These are phyloP conservation scores for Scedosporium boydii DNA, from an alignment of 2,329 filamentous ascomycete species.

Conservation along the genomic window DNA sequence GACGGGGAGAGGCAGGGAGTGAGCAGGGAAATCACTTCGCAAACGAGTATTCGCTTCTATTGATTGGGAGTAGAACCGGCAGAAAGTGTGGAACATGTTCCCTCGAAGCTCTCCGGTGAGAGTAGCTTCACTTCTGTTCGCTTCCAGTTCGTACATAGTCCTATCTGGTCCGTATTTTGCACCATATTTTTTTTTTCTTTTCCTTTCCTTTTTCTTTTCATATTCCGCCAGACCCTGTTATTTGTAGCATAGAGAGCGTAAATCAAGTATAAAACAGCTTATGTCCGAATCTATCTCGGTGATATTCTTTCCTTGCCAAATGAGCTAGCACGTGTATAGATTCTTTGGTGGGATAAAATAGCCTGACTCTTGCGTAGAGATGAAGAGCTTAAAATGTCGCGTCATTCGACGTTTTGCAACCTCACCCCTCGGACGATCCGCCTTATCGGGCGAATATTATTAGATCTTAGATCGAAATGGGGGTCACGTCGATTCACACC, in stretches of 20 bases:
- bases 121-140: neutral
- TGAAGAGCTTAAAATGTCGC: neutral
- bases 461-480: neutral
- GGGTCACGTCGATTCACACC: neutral
- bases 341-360: neutral
- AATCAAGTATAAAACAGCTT: neutral
- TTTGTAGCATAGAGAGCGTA: conserved; percentile 3
- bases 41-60: neutral
- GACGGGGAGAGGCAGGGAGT: neutral
- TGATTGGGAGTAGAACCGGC: neutral
- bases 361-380: neutral
- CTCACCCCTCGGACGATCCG: neutral
- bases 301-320: too few species aligned
- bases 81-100: neutral
- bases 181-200: neutral
- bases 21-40: neutral
- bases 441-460: neutral
- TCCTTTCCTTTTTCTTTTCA: neutral
- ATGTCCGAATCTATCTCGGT: neutral
- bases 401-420: neutral
- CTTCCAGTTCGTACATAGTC: conserved; percentile 5
- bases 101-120: neutral
- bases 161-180: neutral
- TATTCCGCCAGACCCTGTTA: neutral
- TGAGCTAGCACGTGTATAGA: too few species aligned